Evolutionary conservation across 306 rosid genomes (phyloP), one percentile per base, ranked within the genome.

Genomic region (Acmispon strigosus): DNA sequence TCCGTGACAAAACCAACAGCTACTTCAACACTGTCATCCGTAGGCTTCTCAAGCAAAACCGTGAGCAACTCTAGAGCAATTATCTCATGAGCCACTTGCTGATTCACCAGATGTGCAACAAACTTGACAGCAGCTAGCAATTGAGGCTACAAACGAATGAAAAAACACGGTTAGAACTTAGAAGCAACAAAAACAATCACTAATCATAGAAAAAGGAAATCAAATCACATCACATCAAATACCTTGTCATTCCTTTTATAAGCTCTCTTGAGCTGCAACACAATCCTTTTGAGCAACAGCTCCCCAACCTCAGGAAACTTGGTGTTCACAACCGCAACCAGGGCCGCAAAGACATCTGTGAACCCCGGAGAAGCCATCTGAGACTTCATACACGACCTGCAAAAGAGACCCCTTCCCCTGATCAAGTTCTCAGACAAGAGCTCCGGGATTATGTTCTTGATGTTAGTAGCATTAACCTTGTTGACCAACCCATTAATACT

Each of bases 361-460:
- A 94, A 94, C 11, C 95, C 95, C 0, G 97, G 95, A 34, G 99
- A 91, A 5, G 99, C 96, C 99, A 91, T 94, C 75, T 94, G 97
- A 0, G 99, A 94, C 73, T 91, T 94, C 99, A 94, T 91, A 72
- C 96, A 91, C 0, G 99, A 94, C 12, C 97, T 87, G 74, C 97
- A 94, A 12, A 94, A 91, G 13, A 94, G 86, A 12, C 99, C 99
- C 62, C 97, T 94, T 27, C 98, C 99, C 34, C 99, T 84, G 42
- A 94, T 81, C 58, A 94, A 76, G 72, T 94, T 94, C 84, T 94
- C 97, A 0, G 86, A 45, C 72, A 94, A 86, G 19, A 94, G 82
- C 62, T 91, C 97, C 0, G 96, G 96, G 69, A 90, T 91, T 3
- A 94, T 91, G 64, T 90, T 94, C 37, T 91, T 94, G 13, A 94